Base-by-base conservation (phyloP, 805 yeast genomes). In the Tetrapisispora fleetii region DNA sequence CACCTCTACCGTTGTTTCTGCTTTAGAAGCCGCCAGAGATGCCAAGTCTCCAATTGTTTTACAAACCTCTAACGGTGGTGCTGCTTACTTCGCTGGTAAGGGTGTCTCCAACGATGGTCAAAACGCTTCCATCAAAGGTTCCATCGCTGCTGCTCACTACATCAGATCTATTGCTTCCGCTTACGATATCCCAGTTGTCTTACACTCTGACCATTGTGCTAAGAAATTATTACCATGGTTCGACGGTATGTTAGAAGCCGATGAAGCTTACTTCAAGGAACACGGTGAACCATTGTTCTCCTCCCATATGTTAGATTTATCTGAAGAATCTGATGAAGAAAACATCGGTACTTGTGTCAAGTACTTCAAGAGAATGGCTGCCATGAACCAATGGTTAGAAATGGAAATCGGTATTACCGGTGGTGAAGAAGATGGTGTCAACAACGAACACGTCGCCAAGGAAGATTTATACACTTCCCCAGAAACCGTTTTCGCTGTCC, bases 401-500 rank as follows among this genome's bases (percentile, higher is more conserved):
- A 93, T 93, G 99, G 99, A 93, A 80, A 93, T 93, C 69, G 99
- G 99, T 82, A 93, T 93, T 82, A 93, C 99, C 71, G 99, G 99
- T 77, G 99, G 99, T 83, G 99, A 93, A 79, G 99, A 93, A 77
- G 99, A 93, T 70, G 99, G 99, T 83, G 99, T 93, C 67, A 93
- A 93, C 84, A 93, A 93, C 81, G 95, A 91, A 74, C 78, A 81
- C 71, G 96, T 87, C 58, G 80, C 80, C 68, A 84, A 85, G 75
- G 89, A 85, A 55, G 70, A 85, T 56, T 77, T 93, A 64, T 93
- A 91, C 85, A 93, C 99, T 62, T 80, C 82, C 63, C 88, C 99
- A 64, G 96, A 86, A 76, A 91, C 96, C 60, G 96, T 93, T 49
- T 93, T 69, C 75, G 81, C 80, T 58, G 98, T 93, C 64, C 78